Percentiles rank a stretch among this genome's conserved stretches.
These are phyloP conservation scores for Penicillium glabrum DNA, from an alignment of 2,329 filamentous ascomycete species.

Conservation along the genomic window DNA sequence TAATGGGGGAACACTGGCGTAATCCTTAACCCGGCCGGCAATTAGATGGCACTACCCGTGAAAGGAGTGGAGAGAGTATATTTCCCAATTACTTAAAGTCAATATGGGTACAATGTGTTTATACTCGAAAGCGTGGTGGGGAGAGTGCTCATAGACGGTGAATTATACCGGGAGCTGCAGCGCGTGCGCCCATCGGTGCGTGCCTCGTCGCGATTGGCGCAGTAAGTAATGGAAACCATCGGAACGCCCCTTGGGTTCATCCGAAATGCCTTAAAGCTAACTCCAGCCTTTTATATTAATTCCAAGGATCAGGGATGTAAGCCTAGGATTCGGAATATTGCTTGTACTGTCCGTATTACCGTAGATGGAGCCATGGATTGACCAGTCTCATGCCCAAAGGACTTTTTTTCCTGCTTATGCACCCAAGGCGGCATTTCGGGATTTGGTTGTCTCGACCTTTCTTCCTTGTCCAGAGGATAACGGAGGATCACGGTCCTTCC, in stretches of 20 bases:
- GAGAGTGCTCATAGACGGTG: neutral
- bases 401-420: neutral
- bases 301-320: slow-evolving; percentile 7
- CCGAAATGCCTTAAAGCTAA: neutral
- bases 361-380: slow-evolving; percentile 1
- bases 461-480: neutral
- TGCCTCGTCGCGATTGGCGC: neutral
- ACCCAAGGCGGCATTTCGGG: neutral
- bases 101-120: neutral
- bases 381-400: slow-evolving; percentile 12
- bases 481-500: neutral
- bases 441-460: slow-evolving; percentile 1
- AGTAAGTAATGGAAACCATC: neutral
- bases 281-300: neutral
- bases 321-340: slow-evolving; percentile 1
- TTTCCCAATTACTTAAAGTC: neutral
- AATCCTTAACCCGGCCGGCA: slow-evolving; percentile 11
- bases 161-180: too few species aligned
- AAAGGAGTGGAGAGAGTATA: slow-evolving; percentile 2
- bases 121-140: neutral
- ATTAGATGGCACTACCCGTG: slow-evolving; percentile 12
- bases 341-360: neutral
- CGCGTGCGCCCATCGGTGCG: too few species aligned
- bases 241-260: neutral
- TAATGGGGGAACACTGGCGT: slow-evolving; percentile 1